Percentiles rank a stretch among this genome's conserved stretches.
Evolutionary conservation across 257 asterid species (phyloP).

Genomic region (Mentha longifolia): DNA sequence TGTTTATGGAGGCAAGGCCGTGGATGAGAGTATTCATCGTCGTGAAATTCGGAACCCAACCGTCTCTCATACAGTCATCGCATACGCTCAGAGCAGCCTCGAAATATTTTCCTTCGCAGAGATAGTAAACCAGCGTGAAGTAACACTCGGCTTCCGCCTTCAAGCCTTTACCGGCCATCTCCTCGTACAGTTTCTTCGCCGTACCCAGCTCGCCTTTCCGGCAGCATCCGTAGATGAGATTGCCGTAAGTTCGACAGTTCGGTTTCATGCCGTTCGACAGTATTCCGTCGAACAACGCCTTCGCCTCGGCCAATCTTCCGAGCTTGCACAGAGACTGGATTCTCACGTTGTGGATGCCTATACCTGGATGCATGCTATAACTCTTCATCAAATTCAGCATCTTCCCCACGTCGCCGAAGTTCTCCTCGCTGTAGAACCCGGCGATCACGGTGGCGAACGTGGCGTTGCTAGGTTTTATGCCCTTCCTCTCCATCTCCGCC

Average conservation of each 20-base stretch:
- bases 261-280: slow-evolving; percentile 59
- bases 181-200: slow-evolving; percentile 58
- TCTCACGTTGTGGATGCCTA: slow-evolving; percentile 64
- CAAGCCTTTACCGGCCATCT: slow-evolving; percentile 54
- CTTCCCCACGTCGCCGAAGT: slow-evolving; percentile 67
- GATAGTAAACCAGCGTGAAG: slow-evolving; percentile 65
- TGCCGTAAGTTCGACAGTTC: slow-evolving; percentile 53
- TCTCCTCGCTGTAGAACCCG: slow-evolving; percentile 72
- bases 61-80: slow-evolving; percentile 54
- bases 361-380: slow-evolving; percentile 45
- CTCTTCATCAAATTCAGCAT: slow-evolving; percentile 66
- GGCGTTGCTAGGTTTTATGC: slow-evolving; percentile 51
- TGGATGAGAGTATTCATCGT: slow-evolving; percentile 77
- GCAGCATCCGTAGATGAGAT: slow-evolving; percentile 75
- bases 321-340: slow-evolving; percentile 82
- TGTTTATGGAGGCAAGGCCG: slow-evolving; percentile 63
- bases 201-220: slow-evolving; percentile 59
- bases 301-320: slow-evolving; percentile 65
- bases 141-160: slow-evolving; percentile 57
- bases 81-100: slow-evolving; percentile 59
- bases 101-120: slow-evolving; percentile 63
- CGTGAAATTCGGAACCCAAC: slow-evolving; percentile 73
- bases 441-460: slow-evolving; percentile 63
- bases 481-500: slow-evolving; percentile 75
- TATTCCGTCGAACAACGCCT: slow-evolving; percentile 72